These are phyloP conservation scores for Crithidia mellificae DNA, from an alignment of 208 protist genomes.

Conservation along the genomic window DNA sequence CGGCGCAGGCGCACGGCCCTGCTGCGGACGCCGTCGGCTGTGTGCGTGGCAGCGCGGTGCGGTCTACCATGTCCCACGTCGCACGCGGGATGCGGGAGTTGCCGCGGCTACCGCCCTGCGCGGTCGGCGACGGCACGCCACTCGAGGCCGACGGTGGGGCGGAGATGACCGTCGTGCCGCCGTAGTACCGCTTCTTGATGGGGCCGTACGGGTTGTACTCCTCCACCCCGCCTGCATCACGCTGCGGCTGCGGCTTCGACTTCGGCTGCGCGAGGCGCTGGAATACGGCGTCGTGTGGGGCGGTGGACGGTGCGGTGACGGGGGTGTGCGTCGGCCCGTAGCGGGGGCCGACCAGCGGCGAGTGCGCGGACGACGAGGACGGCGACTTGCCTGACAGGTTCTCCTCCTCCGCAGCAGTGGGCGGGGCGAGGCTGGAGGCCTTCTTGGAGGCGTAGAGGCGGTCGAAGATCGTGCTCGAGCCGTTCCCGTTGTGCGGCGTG, in stretches of 20 bases:
- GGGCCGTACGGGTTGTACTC: conserved; percentile 5
- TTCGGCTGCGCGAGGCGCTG: conserved; percentile 38
- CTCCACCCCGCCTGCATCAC: neutral
- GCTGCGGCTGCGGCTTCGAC: conserved; percentile 4
- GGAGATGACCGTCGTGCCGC: conserved; percentile 25
- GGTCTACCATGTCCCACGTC: conserved; percentile 26
- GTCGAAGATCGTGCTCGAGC: conserved; percentile 19
- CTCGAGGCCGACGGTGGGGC: neutral
- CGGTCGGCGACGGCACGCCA: neutral
- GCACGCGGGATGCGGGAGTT: conserved; percentile 18
- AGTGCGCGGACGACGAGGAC: neutral
- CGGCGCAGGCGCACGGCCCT: neutral
- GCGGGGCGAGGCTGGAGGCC: neutral
- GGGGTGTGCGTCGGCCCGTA: neutral
- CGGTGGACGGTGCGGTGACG: neutral
- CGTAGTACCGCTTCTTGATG: conserved; percentile 20
- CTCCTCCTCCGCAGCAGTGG: neutral
- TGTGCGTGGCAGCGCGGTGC: neutral
- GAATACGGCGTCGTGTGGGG: conserved; percentile 13
- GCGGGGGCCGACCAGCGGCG: neutral
- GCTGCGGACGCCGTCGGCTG: neutral
- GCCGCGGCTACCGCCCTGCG: neutral
- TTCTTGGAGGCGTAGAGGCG: conserved; percentile 24
- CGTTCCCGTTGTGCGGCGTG: neutral
- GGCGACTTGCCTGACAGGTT: too few relatives aligned